phyloP scores from a whole-genome alignment of 768 basidiomycete species.

The Leccinum uliginosum region DNA sequence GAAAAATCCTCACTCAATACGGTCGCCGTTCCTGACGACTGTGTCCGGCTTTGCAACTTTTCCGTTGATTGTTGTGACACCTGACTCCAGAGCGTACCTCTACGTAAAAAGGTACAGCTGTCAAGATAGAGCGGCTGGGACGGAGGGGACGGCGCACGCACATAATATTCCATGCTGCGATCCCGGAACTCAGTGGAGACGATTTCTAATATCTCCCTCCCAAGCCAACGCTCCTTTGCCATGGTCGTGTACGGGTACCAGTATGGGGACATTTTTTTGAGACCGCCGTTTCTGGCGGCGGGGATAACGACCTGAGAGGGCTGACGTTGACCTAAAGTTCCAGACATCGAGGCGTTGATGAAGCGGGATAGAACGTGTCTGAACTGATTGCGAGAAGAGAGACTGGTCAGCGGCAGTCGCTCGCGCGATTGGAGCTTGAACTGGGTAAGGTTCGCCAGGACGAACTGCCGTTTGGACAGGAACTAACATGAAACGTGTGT shows the following conservation, averaged over 20 bases:
- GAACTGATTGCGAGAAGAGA: constrained; percentile 53
- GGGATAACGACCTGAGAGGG: constrained; percentile 23
- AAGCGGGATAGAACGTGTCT: constrained; percentile 51
- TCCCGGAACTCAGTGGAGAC: constrained; percentile 94
- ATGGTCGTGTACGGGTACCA: constrained; percentile 93
- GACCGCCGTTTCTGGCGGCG: constrained; percentile 31
- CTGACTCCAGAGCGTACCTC: constrained; percentile 78
- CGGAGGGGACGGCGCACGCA: constrained; percentile 38
- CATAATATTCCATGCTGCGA: constrained; percentile 93
- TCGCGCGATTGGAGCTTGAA: constrained; percentile 28
- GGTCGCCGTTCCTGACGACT: constrained; percentile 80
- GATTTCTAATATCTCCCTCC: constrained; percentile 83
- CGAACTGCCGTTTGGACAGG: constrained; percentile 24
- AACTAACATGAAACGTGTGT: constrained; percentile 2
- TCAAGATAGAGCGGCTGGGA: neutral
- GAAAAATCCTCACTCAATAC: constrained; percentile 66
- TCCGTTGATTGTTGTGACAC: constrained; percentile 96
- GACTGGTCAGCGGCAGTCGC: constrained; percentile 40
- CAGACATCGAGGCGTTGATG: constrained; percentile 47
- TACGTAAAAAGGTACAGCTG: constrained; percentile 21
- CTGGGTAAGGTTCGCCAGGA: constrained; percentile 27
- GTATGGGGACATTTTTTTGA: constrained; percentile 82
- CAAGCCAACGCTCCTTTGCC: constrained; percentile 89
- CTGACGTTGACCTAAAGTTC: constrained; percentile 18
- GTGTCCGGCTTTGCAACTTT: constrained; percentile 74